Base-by-base conservation (phyloP, 2,329 filamentous ascomycete species). In the Colletotrichum coccodes region DNA sequence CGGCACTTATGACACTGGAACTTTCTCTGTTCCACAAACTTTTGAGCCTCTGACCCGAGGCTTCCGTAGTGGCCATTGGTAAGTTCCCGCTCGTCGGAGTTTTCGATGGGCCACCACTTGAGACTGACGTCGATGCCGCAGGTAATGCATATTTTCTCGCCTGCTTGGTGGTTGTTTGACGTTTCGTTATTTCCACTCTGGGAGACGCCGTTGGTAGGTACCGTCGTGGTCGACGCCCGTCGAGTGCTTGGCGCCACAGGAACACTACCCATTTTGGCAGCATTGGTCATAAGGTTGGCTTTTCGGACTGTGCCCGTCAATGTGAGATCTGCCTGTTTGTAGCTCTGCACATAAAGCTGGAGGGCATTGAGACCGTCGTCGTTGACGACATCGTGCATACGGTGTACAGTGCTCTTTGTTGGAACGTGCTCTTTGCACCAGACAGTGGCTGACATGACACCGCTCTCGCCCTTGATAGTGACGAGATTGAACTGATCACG, bases 241-340 rank as follows among this genome's bases (percentile, higher is more conserved):
- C 90, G 84, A 73, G 86, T 84, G 30, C 79, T 76, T 68, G 81
- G 77, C 58, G 70, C 79, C 74, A 79, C 36, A 40, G 67, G 57
- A 34, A 68, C 75, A 36, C 77, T 75, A 3, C 81, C 79, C 75
- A 80, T 81, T 76, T 91, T 93, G 14, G 88, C 87, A 32, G 88
- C 89, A 58, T 88, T 86, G 64, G 89, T 89, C 76, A 91, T 88
- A 47, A 96, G 87, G 68, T 94, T 96, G 26, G 96, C 95, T 80
- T 97, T 98, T 62, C 96, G 92, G 26, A 96, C 94, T 21, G 95
- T 98, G 32, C 96, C 96, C 3, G 95, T 98, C 73, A 98, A 83
- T 3, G 93, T 90, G 46, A 95, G 87, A 77, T 99, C 96, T 9
- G 96, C 95, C 80, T 98, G 95, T 80, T 99, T 99, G 84, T 94